A percentile compares a stretch with the other conserved stretches of the same genome.
These are phyloP conservation scores for Cadophora sp. DNA, from an alignment of 2,329 filamentous ascomycete species.

Conservation along the genomic window DNA sequence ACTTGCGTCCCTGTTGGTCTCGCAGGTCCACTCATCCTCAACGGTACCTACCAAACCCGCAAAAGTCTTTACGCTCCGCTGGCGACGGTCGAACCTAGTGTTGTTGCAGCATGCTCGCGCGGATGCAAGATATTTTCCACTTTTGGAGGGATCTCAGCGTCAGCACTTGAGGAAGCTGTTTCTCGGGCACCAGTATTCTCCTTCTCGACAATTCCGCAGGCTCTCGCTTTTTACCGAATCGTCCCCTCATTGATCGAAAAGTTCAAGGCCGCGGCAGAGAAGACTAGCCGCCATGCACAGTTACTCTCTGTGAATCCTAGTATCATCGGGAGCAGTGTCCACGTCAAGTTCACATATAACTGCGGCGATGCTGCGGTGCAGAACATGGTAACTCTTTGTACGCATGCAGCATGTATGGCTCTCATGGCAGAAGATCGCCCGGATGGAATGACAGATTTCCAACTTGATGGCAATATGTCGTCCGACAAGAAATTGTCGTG, in stretches of 20 bases:
- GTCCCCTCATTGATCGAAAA: neutral
- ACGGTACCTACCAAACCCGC: conserved; percentile 21
- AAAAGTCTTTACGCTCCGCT: conserved; percentile 39
- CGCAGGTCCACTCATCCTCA: conserved; percentile 37
- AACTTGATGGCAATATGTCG: conserved; percentile 38
- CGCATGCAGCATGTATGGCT: conserved; percentile 38
- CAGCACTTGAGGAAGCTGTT: conserved; percentile 36
- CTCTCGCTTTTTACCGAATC: conserved; percentile 32
- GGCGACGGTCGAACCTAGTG: conserved; percentile 41
- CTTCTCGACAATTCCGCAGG: conserved; percentile 35
- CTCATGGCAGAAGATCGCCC: conserved; percentile 28
- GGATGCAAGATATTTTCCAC: conserved; percentile 42
- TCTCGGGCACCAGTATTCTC: conserved; percentile 39
- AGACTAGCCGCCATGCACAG: conserved; percentile 1
- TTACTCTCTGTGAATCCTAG: neutral
- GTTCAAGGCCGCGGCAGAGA: neutral
- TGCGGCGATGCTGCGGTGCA: conserved; percentile 43
- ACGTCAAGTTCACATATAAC: conserved; percentile 37
- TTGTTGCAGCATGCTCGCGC: conserved; percentile 43
- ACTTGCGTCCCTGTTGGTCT: conserved; percentile 35
- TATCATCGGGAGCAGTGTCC: conserved; percentile 36
- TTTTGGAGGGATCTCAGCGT: conserved; percentile 33
- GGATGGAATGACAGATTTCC: conserved; percentile 25
- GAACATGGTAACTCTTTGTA: conserved; percentile 44
- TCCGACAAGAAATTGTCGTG: conserved; percentile 41